These are phyloP conservation scores for Cajanus cajan DNA, from an alignment of 306 rosid genomes.

Conservation along the genomic window DNA sequence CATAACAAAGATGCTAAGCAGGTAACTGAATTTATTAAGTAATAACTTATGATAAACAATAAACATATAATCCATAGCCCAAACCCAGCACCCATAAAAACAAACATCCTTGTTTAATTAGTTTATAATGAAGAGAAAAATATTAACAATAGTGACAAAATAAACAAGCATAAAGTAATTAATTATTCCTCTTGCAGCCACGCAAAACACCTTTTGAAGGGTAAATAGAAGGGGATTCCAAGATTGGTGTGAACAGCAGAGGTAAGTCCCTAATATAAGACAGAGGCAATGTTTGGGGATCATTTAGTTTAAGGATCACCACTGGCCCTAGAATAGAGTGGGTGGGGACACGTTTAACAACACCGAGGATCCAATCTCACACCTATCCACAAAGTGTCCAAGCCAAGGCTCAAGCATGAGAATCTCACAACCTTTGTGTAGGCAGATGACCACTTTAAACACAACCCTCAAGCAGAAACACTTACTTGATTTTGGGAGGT, in stretches of 20 bases:
- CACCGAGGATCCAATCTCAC: background rate
- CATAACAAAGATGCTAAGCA: background rate
- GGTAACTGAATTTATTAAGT: constrained; percentile 6
- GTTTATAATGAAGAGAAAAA: background rate
- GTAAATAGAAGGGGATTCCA: background rate
- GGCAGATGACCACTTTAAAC: background rate
- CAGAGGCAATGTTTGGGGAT: background rate
- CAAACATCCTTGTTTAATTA: background rate
- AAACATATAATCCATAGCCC: background rate
- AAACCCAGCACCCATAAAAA: background rate
- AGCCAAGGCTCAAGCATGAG: background rate
- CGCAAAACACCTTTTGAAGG: background rate
- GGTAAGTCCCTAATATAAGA: background rate
- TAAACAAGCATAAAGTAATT: background rate
- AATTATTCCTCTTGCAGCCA: background rate
- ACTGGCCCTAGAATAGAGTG: background rate
- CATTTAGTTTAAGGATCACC: background rate
- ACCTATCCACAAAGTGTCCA: background rate
- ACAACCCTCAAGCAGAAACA: background rate
- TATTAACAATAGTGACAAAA: background rate
- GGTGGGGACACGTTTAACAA: background rate
- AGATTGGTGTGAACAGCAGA: background rate
- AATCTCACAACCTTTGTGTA: background rate
- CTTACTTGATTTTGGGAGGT: background rate
- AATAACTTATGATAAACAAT: background rate